Conservation (phyloP, 345 rosid species). For the Linum usitatissimum region DNA sequence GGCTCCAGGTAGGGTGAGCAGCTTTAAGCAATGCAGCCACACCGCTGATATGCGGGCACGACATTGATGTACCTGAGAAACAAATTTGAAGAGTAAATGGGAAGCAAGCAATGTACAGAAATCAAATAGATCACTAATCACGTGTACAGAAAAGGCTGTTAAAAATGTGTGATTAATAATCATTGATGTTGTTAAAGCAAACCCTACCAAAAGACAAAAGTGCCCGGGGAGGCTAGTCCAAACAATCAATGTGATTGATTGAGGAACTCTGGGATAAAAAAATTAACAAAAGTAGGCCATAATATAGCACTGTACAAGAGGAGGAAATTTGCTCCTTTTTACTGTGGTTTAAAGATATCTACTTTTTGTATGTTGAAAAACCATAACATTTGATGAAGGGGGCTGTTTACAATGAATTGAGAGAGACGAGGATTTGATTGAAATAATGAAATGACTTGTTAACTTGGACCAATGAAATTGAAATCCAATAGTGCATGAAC, state of each 20-base stretch:
- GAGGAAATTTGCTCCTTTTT: too few species aligned
- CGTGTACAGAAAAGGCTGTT: neutral
- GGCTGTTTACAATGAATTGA: too few species aligned
- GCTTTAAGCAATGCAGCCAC: slow-evolving; percentile 74
- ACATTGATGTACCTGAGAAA: slow-evolving; percentile 84
- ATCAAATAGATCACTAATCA: neutral
- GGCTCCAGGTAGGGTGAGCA: slow-evolving; percentile 84
- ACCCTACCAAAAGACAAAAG: neutral
- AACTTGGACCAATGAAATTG: too few species aligned
- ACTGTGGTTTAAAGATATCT: too few species aligned
- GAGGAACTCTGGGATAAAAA: neutral
- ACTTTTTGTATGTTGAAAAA: too few species aligned
- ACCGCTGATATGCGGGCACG: slow-evolving; percentile 93
- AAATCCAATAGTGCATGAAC: too few species aligned
- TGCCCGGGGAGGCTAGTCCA: neutral
- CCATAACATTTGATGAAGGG: too few species aligned
- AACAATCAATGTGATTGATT: neutral
- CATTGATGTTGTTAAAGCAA: neutral
- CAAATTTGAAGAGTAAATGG: neutral
- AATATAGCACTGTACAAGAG: too few species aligned
- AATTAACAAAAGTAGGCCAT: too few species aligned
- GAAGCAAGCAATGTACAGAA: neutral
- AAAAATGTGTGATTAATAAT: neutral
- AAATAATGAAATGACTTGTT: too few species aligned
- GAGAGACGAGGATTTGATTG: too few species aligned